Percentiles rank a stretch among this genome's conserved stretches.
Conservation (phyloP, 495 filamentous ascomycete species). For the Penicillium maclennaniae region DNA sequence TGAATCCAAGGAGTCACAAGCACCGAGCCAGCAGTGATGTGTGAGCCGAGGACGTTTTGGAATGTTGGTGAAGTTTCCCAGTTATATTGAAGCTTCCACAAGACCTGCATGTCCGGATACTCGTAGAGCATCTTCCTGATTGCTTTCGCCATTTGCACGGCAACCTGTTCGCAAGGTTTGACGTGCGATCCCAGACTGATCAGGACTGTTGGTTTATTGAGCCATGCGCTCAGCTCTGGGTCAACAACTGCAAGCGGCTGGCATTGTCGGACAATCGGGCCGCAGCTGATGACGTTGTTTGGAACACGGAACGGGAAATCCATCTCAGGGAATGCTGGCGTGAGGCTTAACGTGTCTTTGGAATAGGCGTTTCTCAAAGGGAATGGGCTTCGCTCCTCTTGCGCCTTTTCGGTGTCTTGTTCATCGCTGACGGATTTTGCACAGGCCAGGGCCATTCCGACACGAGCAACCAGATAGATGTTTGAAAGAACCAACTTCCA, state of each 20-base stretch:
- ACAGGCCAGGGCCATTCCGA: constrained; percentile 2
- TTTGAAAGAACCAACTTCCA: constrained; percentile 40
- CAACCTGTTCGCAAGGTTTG: constrained; percentile 34
- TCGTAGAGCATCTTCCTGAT: constrained; percentile 29
- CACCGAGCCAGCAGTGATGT: constrained; percentile 23
- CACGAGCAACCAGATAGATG: constrained; percentile 23
- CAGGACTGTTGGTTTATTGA: constrained; percentile 44
- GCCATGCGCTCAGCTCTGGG: constrained; percentile 43
- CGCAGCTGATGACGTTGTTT: constrained; percentile 44
- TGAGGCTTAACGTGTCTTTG: constrained; percentile 33
- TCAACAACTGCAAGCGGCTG: constrained; percentile 34
- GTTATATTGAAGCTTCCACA: constrained; percentile 47
- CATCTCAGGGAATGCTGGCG: constrained; percentile 38
- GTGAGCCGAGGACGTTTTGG: constrained; percentile 10
- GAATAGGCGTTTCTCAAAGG: constrained; percentile 32
- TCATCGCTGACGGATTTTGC: constrained; percentile 22
- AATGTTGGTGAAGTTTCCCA: constrained; percentile 17
- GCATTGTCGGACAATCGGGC: constrained; percentile 38
- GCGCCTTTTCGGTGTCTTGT: constrained; percentile 21
- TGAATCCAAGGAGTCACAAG: constrained; percentile 40
- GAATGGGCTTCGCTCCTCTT: constrained; percentile 26
- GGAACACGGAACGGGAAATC: constrained; percentile 44
- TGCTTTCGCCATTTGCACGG: constrained; percentile 32
- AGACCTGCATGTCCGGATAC: constrained; percentile 33
- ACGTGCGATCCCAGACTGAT: constrained; percentile 48